phyloP scores from a whole-genome alignment of 192 early-diverging fungal species.

The Coemansia sp. region DNA sequence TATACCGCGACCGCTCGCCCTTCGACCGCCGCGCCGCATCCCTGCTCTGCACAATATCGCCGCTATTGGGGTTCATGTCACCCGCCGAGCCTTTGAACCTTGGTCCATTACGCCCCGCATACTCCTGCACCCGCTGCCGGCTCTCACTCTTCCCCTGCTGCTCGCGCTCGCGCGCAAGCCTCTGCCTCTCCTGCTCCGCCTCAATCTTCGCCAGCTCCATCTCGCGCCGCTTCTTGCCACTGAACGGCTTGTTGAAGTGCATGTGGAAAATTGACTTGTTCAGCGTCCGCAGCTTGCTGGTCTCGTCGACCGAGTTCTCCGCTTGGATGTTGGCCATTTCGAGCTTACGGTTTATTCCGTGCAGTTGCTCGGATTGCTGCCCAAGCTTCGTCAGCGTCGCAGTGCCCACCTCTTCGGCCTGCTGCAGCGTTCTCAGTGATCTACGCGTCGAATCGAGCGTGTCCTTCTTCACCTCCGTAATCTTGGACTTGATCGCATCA shows the following conservation, averaged over 20 bases:
- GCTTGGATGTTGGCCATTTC: slow-evolving; percentile 54
- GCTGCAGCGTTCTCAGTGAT: slow-evolving; percentile 59
- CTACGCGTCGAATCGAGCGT: slow-evolving; percentile 66
- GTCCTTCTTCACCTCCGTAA: slow-evolving; percentile 60
- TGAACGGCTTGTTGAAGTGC: slow-evolving; percentile 69
- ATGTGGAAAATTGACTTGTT: slow-evolving; percentile 75
- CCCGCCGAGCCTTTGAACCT: slow-evolving; percentile 20
- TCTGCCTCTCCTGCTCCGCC: slow-evolving; percentile 29
- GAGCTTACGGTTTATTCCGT: slow-evolving; percentile 60
- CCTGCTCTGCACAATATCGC: slow-evolving; percentile 41
- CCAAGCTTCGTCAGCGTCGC: slow-evolving; percentile 65
- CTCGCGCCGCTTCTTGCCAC: slow-evolving; percentile 57
- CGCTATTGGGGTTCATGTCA: slow-evolving; percentile 40
- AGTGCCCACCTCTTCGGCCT: slow-evolving; percentile 59
- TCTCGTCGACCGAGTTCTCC: slow-evolving; percentile 32
- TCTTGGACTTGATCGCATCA: slow-evolving; percentile 59
- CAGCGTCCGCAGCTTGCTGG: slow-evolving; percentile 49
- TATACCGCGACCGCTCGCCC: slow-evolving; percentile 49
- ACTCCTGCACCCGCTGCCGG: slow-evolving; percentile 57
- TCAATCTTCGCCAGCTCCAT: slow-evolving; percentile 58
- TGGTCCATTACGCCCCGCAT: slow-evolving; percentile 23
- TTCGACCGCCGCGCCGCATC: slow-evolving; percentile 13
- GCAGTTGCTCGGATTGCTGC: slow-evolving; percentile 57
- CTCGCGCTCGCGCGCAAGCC: slow-evolving; percentile 52
- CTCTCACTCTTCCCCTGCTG: slow-evolving; percentile 56